Conservation (phyloP, 163 green algal genomes). For the Coccomyxa subellipsoidea region DNA sequence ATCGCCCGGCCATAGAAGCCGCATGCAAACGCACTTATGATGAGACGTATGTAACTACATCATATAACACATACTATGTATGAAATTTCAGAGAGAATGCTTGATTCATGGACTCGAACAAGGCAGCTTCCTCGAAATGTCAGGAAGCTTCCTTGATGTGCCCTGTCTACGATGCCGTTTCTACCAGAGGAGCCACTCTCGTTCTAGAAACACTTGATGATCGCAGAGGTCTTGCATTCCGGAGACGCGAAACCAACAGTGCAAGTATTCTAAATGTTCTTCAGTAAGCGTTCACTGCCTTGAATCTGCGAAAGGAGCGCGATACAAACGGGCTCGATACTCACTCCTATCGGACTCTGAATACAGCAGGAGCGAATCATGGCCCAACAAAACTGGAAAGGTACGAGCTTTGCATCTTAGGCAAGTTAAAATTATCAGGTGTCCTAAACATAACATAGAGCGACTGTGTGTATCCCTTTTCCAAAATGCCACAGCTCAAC, state of each 20-base stretch:
- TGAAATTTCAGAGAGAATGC: too few species aligned
- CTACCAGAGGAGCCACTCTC: neutral
- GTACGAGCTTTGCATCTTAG: too few species aligned
- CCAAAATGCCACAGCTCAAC: neutral
- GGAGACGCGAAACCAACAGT: too few species aligned
- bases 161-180: neutral
- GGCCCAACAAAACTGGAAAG: slow-evolving; percentile 10
- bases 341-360: neutral
- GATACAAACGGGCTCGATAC: neutral
- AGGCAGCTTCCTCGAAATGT: neutral
- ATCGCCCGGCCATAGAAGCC: too few species aligned
- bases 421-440: too few species aligned
- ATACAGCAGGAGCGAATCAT: neutral
- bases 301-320: neutral
- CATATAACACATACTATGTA: too few species aligned
- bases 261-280: neutral
- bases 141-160: neutral
- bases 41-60: too few species aligned
- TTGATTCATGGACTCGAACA: too few species aligned
- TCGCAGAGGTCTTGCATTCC: too few species aligned
- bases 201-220: neutral
- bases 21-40: too few species aligned
- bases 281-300: neutral
- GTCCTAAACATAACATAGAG: neutral
- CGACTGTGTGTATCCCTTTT: neutral